Conservation (phyloP, 2,329 filamentous ascomycete species). For the Plenodomus lindquistii region DNA sequence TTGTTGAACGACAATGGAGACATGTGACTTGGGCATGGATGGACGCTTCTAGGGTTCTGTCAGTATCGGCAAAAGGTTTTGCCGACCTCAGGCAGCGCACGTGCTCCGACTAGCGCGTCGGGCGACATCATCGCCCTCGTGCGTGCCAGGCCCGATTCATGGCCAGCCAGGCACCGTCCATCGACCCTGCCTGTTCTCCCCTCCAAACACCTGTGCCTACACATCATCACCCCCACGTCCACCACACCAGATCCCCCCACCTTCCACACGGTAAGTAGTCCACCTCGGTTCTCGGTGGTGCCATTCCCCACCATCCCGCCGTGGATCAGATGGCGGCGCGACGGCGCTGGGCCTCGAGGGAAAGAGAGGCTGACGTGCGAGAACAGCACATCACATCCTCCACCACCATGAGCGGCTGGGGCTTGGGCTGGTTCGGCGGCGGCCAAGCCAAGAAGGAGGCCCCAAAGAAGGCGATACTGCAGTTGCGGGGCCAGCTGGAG, state of each 20-base stretch:
- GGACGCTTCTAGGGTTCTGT: not conserved
- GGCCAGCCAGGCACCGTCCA: slow-evolving; percentile 21
- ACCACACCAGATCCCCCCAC: too few relatives aligned
- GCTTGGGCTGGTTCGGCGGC: slow-evolving; percentile 82
- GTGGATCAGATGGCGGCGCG: slow-evolving; percentile 11
- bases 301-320: slow-evolving; percentile 23
- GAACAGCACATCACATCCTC: not conserved
- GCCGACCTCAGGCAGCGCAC: slow-evolving; percentile 16
- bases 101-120: slow-evolving; percentile 21
- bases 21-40: too few relatives aligned
- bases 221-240: not conserved
- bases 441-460: slow-evolving; percentile 84
- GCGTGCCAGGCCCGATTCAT: slow-evolving; percentile 22
- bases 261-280: too few relatives aligned
- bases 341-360: not conserved
- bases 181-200: slow-evolving; percentile 2
- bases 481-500: slow-evolving; percentile 83
- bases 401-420: slow-evolving; percentile 50
- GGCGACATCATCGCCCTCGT: slow-evolving; percentile 30
- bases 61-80: slow-evolving; percentile 13
- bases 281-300: too few relatives aligned
- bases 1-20: too few relatives aligned
- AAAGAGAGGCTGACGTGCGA: not conserved
- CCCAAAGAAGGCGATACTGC: slow-evolving; percentile 94
- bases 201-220: slow-evolving; percentile 3